Conservation (phyloP, 164 flowering plant species). For the Amborella trichopoda region DNA sequence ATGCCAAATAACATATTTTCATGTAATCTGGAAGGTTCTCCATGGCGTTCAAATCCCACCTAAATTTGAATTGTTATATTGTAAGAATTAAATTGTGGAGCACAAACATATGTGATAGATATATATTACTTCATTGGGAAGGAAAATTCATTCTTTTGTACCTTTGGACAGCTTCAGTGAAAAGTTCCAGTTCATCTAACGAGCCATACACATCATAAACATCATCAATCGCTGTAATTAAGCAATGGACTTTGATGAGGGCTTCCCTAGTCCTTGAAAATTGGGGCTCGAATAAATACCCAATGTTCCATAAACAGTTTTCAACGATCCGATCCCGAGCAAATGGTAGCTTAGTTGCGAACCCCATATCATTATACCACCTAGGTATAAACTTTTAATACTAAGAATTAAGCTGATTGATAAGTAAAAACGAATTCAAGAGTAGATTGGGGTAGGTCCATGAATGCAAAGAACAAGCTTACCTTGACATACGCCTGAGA, state of each 20-base stretch:
- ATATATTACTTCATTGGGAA: too few relatives aligned
- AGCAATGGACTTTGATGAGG: neutral
- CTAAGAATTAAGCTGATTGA: too few relatives aligned
- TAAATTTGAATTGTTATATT: too few relatives aligned
- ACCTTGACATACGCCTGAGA: too few relatives aligned
- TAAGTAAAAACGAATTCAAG: too few relatives aligned
- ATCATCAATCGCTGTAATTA: slow-evolving; percentile 5
- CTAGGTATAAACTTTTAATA: too few relatives aligned
- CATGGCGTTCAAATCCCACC: slow-evolving; percentile 12
- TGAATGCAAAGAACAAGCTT: too few relatives aligned
- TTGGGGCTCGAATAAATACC: slow-evolving; percentile 1
- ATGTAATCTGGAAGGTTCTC: slow-evolving; percentile 10
- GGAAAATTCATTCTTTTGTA: too few relatives aligned
- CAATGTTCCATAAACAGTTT: slow-evolving; percentile 6
- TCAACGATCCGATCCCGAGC: slow-evolving; percentile 6
- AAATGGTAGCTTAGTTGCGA: slow-evolving; percentile 8
- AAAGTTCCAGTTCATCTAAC: slow-evolving; percentile 6
- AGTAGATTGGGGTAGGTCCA: too few relatives aligned
- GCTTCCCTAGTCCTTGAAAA: slow-evolving; percentile 1
- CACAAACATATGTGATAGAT: too few relatives aligned
- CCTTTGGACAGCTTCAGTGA: slow-evolving; percentile 2
- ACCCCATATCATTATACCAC: too few relatives aligned
- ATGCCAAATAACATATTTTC: slow-evolving; percentile 9
- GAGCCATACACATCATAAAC: slow-evolving; percentile 5
- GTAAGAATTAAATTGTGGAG: too few relatives aligned